Conservation (phyloP, 2,329 filamentous ascomycete species). For the Didymellaceae sp. region DNA sequence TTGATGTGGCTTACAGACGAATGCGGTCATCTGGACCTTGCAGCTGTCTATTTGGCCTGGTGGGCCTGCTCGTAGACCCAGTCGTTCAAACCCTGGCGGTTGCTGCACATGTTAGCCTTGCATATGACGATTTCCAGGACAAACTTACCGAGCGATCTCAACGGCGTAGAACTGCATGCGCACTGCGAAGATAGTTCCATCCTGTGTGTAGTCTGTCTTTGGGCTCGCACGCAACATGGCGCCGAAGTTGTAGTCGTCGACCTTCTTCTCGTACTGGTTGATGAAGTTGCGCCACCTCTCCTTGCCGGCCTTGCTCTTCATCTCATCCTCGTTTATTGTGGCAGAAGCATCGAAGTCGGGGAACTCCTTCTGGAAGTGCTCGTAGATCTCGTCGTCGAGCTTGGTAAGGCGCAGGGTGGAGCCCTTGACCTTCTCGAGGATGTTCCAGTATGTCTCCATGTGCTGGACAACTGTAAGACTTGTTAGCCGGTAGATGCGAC, state of each 20-base stretch:
- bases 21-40: not conserved
- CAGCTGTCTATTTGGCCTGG: conserved; percentile 28
- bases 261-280: conserved; percentile 88
- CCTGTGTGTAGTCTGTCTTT: conserved; percentile 82
- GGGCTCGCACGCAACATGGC: conserved; percentile 85
- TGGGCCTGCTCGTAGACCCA: conserved; percentile 92
- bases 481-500: conserved; percentile 33
- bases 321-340: conserved; percentile 86
- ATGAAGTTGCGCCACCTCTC: conserved; percentile 94
- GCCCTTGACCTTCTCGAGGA: conserved; percentile 88
- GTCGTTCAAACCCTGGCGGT: conserved; percentile 88
- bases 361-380: conserved; percentile 85
- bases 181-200: conserved; percentile 88
- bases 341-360: conserved; percentile 87
- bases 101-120: conserved; percentile 57
- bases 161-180: conserved; percentile 86
- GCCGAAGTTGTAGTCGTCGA: conserved; percentile 98
- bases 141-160: conserved; percentile 70
- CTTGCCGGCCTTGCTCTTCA: conserved; percentile 98
- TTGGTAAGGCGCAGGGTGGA: conserved; percentile 91
- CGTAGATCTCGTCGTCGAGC: conserved; percentile 92
- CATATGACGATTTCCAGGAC: not conserved
- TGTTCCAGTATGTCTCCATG: conserved; percentile 95
- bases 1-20: not conserved
- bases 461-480: conserved; percentile 77